Evolutionary conservation across 1,284 basidiomycete species (phyloP), one percentile per base, ranked within the genome.

Genomic region (Ustilago nuda): DNA sequence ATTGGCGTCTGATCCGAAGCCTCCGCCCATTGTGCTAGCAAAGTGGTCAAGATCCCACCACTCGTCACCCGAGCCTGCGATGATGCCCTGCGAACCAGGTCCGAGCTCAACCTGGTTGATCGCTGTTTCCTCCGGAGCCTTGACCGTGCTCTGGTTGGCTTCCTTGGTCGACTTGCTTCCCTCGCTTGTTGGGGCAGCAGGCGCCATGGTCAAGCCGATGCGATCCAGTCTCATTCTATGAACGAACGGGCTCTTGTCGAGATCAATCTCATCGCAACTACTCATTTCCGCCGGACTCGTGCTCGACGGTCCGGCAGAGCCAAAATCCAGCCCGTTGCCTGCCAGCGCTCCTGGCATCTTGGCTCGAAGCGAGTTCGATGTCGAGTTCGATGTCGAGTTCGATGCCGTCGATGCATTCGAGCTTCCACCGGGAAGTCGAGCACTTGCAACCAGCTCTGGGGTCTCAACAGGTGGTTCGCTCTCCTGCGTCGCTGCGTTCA

Each of bases 31-130:
- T n/a, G 63, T 66, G 56, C 65, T 70, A 54, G 58, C 66, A 56
- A 78, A 78, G 62, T 78, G 76, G 52, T 78, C 76, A 65, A 74
- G 27, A 35, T 78, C 76, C 76, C 76, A 78, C 76, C 76, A 78
- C 13, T 78, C 72, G 39, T 74, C 72, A 56, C 72, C 68, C 19
- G 67, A 72, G 68, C 66, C 65, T 61, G 66, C 75, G 43, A 65
- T 64, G 60, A 60, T 60, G 61, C 64, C 67, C 39, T 68, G 65
- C 65, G 68, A 57, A 67, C 72, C 72, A 74, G 67, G 56, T 67
- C 72, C 76, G 67, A 71, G 67, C 66, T 71, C 76, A 56, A 74
- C 72, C 67, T 74, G 72, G 65, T 50, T 56, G 65, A 66, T 57
- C 65, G 68, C 65, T 57, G 67, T 73, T 41, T 73, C 64, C 33